Conservation (phyloP, 2,329 filamentous ascomycete genomes). For the Cytospora schulzeri region DNA sequence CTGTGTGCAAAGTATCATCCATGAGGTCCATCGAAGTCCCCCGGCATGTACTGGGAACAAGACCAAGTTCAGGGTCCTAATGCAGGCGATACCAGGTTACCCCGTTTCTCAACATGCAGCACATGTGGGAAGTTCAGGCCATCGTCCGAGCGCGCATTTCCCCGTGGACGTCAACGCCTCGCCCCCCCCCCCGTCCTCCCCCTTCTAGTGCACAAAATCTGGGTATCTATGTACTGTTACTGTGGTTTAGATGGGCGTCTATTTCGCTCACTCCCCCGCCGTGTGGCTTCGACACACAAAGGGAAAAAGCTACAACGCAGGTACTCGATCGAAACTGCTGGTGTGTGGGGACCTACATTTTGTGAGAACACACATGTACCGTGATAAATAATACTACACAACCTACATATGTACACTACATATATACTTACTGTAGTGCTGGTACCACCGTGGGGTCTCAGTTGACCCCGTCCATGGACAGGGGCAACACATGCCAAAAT, state of each 20-base stretch:
- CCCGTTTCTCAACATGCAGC: neutral
- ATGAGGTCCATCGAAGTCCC: neutral
- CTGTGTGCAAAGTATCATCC: neutral
- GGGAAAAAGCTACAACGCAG: neutral
- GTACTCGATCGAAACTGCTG: neutral
- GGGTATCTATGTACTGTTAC: neutral
- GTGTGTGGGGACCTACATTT: no score
- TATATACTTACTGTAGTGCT: neutral
- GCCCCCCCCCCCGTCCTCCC: no score
- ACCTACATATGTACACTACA: neutral
- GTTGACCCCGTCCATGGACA: neutral
- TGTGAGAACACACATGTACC: neutral
- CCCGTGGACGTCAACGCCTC: neutral
- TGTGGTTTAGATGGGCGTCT: neutral
- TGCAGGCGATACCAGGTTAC: neutral
- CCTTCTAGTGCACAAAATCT: no score
- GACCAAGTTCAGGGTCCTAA: neutral
- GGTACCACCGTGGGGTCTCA: neutral
- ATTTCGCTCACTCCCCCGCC: neutral
- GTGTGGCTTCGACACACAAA: neutral
- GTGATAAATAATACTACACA: no score
- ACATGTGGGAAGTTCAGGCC: neutral
- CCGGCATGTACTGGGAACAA: neutral
- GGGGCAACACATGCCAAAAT: neutral
- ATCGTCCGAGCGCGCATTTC: neutral